Evolutionary conservation across 2,329 filamentous ascomycete genomes (phyloP), one percentile per base, ranked within the genome.

Genomic region (Penicillium sp.): DNA sequence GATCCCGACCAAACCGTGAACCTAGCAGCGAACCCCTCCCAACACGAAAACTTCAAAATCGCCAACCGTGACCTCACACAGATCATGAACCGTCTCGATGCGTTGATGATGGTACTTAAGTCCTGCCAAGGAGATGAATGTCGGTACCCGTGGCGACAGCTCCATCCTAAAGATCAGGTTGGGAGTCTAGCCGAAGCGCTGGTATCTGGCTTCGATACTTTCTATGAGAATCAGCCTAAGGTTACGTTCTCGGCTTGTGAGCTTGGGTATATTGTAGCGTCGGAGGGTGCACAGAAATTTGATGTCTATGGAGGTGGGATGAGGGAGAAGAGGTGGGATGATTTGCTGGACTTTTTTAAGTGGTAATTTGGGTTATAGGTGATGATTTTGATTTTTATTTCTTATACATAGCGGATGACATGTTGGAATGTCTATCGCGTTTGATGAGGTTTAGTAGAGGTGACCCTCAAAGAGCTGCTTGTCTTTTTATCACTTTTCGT

Each of bases 51-150:
- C 37, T 53, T 55, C 49, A 54, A 62, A 53, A 60, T 66, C 4
- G 62, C 63, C 37, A 58, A 61, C 42, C 64, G 67, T 3, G 58
- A 61, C n/a, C 50, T 67, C 0, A 47, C 61, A 6, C 76, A 79
- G 51, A 74, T 85, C 0, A 64, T 81, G 3, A 72, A 76, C 23
- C 80, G 84, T 2, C 77, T 89, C 0, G 85, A 88, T 59, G 75
- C 84, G 3, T 75, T 88, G 1, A 75, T 87, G 47, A 73, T 88
- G 58, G 82, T 87, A 1, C 75, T 86, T 25, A 88, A 88, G 72
- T 83, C 83, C 4, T 88, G 86, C 71, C 81, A 82, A 65, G 82
- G 78, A 9, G 62, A 74, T 10, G 76, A 77, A 0, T 88, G 86
- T 63, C 72, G 79, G 4, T 71, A 80, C 25, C 86, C 86, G 0